Conservation (phyloP, 371 early-diverging fungal species). For the Actinomortierella ambigua region DNA sequence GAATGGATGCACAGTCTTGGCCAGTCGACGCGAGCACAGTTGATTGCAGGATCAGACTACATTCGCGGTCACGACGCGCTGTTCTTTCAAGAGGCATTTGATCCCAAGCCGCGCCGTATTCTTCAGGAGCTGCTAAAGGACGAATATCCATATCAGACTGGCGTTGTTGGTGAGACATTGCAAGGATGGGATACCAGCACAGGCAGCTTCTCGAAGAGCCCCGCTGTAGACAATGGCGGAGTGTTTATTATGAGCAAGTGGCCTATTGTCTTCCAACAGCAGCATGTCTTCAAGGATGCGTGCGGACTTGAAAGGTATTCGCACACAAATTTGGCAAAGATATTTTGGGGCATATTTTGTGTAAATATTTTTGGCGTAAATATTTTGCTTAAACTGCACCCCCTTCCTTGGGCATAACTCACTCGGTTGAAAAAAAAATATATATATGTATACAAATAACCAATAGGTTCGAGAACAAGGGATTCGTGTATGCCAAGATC, state of each 20-base stretch:
- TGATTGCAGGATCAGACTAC: conserved; percentile 27
- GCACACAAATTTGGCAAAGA: too few relatives aligned
- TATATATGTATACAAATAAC: too few relatives aligned
- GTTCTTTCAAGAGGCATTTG: conserved; percentile 32
- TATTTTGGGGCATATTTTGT: too few relatives aligned
- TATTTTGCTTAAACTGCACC: too few relatives aligned
- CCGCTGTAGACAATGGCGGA: background rate
- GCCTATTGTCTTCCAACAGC: conserved; percentile 1
- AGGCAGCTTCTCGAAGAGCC: background rate
- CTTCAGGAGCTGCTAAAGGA: background rate
- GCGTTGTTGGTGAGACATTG: background rate
- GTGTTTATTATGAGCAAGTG: conserved; percentile 1
- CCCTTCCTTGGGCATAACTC: too few relatives aligned
- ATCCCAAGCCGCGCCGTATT: conserved; percentile 11
- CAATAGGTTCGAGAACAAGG: background rate
- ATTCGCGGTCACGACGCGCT: conserved; percentile 34
- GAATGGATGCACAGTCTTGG: too few relatives aligned
- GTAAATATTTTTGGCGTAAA: too few relatives aligned
- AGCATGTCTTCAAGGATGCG: conserved; percentile 1
- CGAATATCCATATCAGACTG: background rate
- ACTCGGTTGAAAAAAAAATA: too few relatives aligned
- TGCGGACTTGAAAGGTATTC: background rate
- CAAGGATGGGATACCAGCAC: background rate
- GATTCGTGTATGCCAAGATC: conserved; percentile 5
- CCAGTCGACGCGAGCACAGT: conserved; percentile 13